Evolutionary conservation across 2,329 filamentous ascomycete species (phyloP).

Genomic region (Paecilomyces variotii): DNA sequence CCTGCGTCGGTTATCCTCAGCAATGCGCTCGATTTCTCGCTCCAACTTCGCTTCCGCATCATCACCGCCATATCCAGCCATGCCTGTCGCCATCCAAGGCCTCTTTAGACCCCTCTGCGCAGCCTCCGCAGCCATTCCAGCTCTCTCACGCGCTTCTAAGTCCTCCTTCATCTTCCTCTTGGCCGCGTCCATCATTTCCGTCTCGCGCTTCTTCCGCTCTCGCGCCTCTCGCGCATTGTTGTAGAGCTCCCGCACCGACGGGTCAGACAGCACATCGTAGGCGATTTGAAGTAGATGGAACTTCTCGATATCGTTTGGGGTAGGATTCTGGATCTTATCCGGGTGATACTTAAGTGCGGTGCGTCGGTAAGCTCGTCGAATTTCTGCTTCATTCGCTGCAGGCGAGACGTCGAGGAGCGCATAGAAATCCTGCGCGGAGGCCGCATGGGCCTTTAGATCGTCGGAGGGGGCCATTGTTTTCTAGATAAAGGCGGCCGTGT

Average conservation of each 20-base stretch:
- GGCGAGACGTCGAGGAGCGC: slow-evolving; percentile 61
- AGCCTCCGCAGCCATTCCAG: slow-evolving; percentile 35
- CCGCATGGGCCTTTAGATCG: slow-evolving; percentile 50
- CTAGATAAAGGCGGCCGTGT: neutral
- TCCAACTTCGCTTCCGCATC: slow-evolving; percentile 44
- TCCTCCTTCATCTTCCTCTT: slow-evolving; percentile 76
- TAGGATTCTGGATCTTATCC: slow-evolving; percentile 72
- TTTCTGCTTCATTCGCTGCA: slow-evolving; percentile 59
- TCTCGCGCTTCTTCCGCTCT: slow-evolving; percentile 60
- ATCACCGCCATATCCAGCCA: slow-evolving; percentile 18
- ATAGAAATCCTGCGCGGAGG: slow-evolving; percentile 66
- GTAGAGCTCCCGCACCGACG: slow-evolving; percentile 65
- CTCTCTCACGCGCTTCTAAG: slow-evolving; percentile 66
- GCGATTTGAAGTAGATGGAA: slow-evolving; percentile 82
- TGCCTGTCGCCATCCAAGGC: slow-evolving; percentile 36
- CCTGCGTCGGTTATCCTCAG: slow-evolving; percentile 45
- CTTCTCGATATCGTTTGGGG: slow-evolving; percentile 60
- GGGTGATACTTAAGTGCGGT: slow-evolving; percentile 87
- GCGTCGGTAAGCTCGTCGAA: slow-evolving; percentile 76
- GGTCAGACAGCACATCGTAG: slow-evolving; percentile 71
- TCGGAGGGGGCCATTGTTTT: slow-evolving; percentile 28
- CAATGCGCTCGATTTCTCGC: slow-evolving; percentile 45
- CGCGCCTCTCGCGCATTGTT: slow-evolving; percentile 67
- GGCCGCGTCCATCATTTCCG: slow-evolving; percentile 64
- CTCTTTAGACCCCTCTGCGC: slow-evolving; percentile 44